phyloP scores from a whole-genome alignment of 1,139 yeast genomes.

The Yamadazyma pseudoaaseri region DNA sequence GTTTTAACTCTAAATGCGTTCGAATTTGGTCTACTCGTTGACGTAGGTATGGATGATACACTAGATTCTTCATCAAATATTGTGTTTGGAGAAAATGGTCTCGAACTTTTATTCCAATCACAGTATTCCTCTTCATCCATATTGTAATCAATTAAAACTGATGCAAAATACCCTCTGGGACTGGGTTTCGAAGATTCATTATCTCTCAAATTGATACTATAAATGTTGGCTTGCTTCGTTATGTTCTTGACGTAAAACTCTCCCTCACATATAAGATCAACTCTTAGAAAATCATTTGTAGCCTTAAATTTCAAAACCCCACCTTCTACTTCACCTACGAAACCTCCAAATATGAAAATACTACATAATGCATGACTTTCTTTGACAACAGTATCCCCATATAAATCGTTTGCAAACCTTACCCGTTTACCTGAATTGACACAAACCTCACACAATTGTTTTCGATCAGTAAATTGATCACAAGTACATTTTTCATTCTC shows the following conservation, averaged over 20 bases:
- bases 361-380: constrained; percentile 16
- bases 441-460: constrained; percentile 7
- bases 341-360: constrained; percentile 45
- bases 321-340: constrained; percentile 17
- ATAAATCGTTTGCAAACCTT: constrained; percentile 11
- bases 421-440: neutral
- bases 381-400: constrained; percentile 12
- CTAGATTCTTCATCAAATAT: constrained; percentile 15
- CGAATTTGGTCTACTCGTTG: constrained; percentile 11
- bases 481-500: constrained; percentile 3
- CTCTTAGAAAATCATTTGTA: constrained; percentile 34
- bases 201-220: constrained; percentile 9
- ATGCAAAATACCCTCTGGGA: constrained; percentile 45
- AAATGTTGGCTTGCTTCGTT: constrained; percentile 9
- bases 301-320: constrained; percentile 28
- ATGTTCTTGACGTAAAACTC: constrained; percentile 13
- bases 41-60: constrained; percentile 20
- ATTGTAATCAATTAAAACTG: constrained; percentile 26
- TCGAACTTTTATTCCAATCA: constrained; percentile 13
- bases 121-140: constrained; percentile 22
- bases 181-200: constrained; percentile 26
- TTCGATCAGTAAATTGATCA: neutral
- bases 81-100: constrained; percentile 15
- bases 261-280: constrained; percentile 29
- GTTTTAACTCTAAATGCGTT: constrained; percentile 7